These are phyloP conservation scores for Agaricales sp. DNA, from an alignment of 1,284 basidiomycete species.

Conservation along the genomic window DNA sequence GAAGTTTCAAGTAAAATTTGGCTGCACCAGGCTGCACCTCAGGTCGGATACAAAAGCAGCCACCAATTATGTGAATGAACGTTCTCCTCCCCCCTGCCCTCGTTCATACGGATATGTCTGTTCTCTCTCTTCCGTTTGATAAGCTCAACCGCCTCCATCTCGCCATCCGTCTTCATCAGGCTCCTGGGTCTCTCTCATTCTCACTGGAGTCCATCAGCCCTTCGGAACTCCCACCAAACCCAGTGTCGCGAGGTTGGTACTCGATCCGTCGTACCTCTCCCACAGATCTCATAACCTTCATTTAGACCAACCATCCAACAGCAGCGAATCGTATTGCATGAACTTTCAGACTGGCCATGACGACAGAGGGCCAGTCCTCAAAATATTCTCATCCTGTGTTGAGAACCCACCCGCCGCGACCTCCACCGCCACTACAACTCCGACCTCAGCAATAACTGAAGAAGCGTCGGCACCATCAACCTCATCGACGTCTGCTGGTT, in stretches of 20 bases:
- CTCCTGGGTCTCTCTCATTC: neutral
- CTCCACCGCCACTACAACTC: neutral
- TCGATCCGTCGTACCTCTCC: too few relatives aligned
- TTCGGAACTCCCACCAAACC: neutral
- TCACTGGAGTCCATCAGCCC: neutral
- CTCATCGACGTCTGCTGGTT: neutral
- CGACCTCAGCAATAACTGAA: too few relatives aligned
- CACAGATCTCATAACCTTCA: neutral
- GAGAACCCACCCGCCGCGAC: neutral
- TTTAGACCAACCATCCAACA: neutral
- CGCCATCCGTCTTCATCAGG: neutral
- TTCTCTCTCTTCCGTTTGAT: neutral
- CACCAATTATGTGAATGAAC: neutral
- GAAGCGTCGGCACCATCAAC: too few relatives aligned
- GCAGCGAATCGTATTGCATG: neutral
- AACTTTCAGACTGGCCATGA: slow-evolving; percentile 1
- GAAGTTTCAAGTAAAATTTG: neutral
- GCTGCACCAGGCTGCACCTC: neutral
- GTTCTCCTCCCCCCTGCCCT: neutral
- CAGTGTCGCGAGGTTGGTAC: neutral
- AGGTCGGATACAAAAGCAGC: neutral
- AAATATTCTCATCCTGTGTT: slow-evolving; percentile 1
- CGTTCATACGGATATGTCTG: neutral
- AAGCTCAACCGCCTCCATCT: neutral
- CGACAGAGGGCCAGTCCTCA: slow-evolving; percentile 1